Evolutionary conservation across 2,329 filamentous ascomycete species (phyloP), one percentile per base, ranked within the genome.

Genomic region (Colletotrichum sp.): DNA sequence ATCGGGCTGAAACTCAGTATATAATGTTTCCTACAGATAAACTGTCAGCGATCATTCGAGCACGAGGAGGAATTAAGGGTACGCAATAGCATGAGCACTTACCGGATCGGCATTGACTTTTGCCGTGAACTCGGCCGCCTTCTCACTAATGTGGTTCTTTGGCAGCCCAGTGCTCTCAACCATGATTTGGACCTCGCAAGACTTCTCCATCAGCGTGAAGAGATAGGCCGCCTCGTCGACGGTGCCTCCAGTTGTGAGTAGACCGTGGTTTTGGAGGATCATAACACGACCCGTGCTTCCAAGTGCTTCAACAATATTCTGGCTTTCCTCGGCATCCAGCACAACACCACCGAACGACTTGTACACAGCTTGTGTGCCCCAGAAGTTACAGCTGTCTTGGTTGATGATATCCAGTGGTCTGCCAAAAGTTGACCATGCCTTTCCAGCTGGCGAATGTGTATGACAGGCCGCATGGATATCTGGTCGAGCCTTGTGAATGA

Each of bases 181-280:
- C 67, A 83, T 68, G 9, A 85, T 74, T 77, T 85, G 83, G 6
- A 83, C 79, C 68, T 84, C 80, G 55, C 83, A 85, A 3, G 79
- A 81, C 71, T 82, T 77, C 63, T 85, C 65, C 60, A 75, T 69
- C 55, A 14, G 59, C 13, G 89, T 90, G 80, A 93, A 93, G 14
- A 93, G 81, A 79, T 91, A 94, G 0, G 91, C 91, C 0, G 93
- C 92, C 82, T 94, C 92, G 74, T 94, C 93, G 1, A 94, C 92
- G 0, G 92, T 94, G 1, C 81, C 81, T 1, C 93, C 92, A 0
- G 92, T 91, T 0, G 92, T 93, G 59, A 94, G 81, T 14, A 94
- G 81, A 0, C 93, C 93, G 80, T 94, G 92, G 77, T 94, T 94
- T 66, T 90, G 85, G 32, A 94, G 82, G 34, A 94, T 91, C 72